Evolutionary conservation across 2,329 filamentous ascomycete genomes (phyloP), one percentile per base, ranked within the genome.

Genomic region (Sporothrix variecibatus): DNA sequence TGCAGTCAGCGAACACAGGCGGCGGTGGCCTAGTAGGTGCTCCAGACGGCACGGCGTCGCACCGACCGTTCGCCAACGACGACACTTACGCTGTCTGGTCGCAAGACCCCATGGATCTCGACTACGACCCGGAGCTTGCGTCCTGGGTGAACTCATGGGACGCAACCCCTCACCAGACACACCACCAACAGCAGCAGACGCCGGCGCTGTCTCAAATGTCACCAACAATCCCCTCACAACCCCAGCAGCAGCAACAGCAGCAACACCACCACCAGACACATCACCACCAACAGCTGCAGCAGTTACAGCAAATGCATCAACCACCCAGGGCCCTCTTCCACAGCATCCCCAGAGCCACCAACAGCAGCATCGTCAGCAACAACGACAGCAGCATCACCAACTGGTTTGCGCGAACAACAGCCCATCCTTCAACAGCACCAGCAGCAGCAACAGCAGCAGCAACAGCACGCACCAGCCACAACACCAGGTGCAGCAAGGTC

Each of bases 71-170:
- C 49, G 17, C 28, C 49, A 15, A 51, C 72, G 64, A 71, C 64
- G 73, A 76, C 26, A 34, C 71, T 15, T 75, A 75, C 20, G 34
- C 38, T 17, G 75, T 64, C 73, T 77, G 75, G 76, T 17, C 71
- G 7, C 75, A 76, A 11, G 79, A 80, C 31, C 72, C 78, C 0
- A 81, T 80, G 79, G 79, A 81, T 23, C 70, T 80, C 15, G 79
- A 81, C 72, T 76, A 78, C 23, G 79, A 80, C 69, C 72, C 76
- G 3, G 79, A 79, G 72, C 74, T 65, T 72, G 76, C 72, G 65
- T 78, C 69, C 15, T 81, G 73, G 78, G 77, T 73, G 31, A 74
- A 58, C 72, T 77, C 76, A 2, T 76, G 75, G 75, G 72, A 62
- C 3, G 62, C 65, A 2, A 70, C 75, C n/a, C 67, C 38, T 60